phyloP scores from a whole-genome alignment of 139 green algal species.

The Volvox africanus region DNA sequence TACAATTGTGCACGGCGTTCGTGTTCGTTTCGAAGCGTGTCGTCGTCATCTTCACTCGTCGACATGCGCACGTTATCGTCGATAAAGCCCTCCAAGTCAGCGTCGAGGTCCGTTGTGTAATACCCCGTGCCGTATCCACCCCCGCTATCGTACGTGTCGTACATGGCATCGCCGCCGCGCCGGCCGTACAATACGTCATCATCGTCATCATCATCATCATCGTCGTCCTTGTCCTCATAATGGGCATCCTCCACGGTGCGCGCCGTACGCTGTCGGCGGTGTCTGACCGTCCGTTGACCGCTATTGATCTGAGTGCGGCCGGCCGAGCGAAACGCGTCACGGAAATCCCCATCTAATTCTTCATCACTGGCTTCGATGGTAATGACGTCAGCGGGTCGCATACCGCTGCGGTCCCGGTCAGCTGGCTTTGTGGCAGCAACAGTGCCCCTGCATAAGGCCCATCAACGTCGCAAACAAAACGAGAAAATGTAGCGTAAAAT shows the following conservation, averaged over 20 bases:
- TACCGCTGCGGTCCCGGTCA: background rate
- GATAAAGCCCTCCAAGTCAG: constrained; percentile 1
- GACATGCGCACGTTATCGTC: constrained; percentile 11
- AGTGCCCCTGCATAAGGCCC: no score
- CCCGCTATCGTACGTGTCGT: background rate
- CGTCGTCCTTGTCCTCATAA: background rate
- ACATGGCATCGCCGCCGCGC: background rate
- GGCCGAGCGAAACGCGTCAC: background rate
- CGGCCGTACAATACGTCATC: constrained; percentile 21
- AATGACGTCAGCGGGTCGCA: background rate
- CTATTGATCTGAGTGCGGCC: background rate
- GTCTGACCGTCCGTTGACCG: background rate
- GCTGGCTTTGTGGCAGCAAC: background rate
- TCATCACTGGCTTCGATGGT: background rate
- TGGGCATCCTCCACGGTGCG: background rate
- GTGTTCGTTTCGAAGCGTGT: background rate
- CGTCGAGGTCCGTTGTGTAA: background rate
- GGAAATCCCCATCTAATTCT: background rate
- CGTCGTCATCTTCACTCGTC: constrained; percentile 8
- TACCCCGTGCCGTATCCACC: background rate
- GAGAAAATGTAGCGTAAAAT: no score
- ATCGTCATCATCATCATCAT: background rate
- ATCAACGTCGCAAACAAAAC: no score
- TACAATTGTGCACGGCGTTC: background rate
- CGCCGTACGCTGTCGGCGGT: background rate